Percentiles rank a stretch among this genome's conserved stretches.
Conservation (phyloP, 139 green algal species). For the Ettlia oleoabundans region DNA sequence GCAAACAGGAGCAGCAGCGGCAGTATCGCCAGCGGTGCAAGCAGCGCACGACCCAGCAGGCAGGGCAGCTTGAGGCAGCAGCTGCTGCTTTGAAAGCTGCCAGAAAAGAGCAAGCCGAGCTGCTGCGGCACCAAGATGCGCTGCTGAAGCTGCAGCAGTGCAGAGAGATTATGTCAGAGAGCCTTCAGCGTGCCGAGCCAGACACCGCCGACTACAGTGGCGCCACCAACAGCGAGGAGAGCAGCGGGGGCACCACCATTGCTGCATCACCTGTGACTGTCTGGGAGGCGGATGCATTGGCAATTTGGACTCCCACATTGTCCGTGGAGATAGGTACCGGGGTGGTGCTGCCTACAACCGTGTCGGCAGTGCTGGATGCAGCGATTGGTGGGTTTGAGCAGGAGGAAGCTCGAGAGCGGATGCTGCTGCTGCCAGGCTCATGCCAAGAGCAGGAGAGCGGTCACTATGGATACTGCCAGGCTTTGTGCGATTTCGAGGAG, state of each 20-base stretch:
- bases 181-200: neutral
- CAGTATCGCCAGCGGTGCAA: neutral
- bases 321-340: neutral
- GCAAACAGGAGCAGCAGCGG: conserved; percentile 18
- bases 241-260: too few relatives aligned
- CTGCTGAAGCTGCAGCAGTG: neutral
- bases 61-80: neutral
- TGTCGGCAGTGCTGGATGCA: neutral
- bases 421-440: too few relatives aligned
- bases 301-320: neutral
- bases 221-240: too few relatives aligned
- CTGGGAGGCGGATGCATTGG: neutral
- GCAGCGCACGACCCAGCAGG: neutral
- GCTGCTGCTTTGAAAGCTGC: neutral
- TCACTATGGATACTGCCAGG: too few relatives aligned
- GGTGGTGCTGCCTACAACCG: neutral
- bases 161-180: neutral
- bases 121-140: neutral
- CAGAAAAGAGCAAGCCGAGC: neutral
- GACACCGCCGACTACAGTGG: neutral
- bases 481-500: too few relatives aligned
- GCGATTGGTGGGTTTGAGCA: neutral
- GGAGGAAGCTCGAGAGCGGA: too few relatives aligned
- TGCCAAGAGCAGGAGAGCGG: neutral
- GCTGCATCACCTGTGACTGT: neutral